A percentile compares a stretch with the other conserved stretches of the same genome.
Conservation (phyloP, 108 stramenopile genomes). For the Discostella pseudostelligera region DNA sequence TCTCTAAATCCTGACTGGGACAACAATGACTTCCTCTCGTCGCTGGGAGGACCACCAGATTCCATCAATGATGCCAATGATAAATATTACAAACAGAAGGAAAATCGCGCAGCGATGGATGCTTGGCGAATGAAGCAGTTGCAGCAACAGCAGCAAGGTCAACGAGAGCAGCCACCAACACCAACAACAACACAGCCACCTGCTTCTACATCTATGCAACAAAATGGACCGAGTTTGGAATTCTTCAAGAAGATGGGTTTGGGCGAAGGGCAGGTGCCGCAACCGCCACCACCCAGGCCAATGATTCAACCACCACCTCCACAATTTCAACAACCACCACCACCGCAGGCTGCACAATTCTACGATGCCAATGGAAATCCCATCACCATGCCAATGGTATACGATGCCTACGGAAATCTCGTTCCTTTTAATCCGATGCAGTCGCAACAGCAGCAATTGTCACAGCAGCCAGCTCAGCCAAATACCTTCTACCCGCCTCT, state of each 20-base stretch:
- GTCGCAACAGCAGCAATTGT: slow-evolving; percentile 34
- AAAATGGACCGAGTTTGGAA: slow-evolving; percentile 14
- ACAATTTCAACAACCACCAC: slow-evolving; percentile 1
- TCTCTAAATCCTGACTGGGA: slow-evolving; percentile 52
- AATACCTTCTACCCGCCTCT: slow-evolving; percentile 23
- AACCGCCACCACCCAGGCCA: background rate
- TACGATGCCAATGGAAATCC: slow-evolving; percentile 42
- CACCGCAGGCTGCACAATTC: slow-evolving; percentile 15
- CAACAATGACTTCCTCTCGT: slow-evolving; percentile 57
- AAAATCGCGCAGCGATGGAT: slow-evolving; percentile 23
- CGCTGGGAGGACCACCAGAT: slow-evolving; percentile 31
- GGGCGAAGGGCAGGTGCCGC: background rate
- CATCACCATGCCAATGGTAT: slow-evolving; percentile 37
- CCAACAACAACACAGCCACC: slow-evolving; percentile 9
- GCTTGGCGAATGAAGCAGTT: slow-evolving; percentile 25
- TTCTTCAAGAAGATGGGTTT: slow-evolving; percentile 26
- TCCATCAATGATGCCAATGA: slow-evolving; percentile 43
- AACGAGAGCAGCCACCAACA: too few relatives aligned
- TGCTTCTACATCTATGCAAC: background rate
- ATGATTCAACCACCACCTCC: background rate
- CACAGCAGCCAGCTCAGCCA: slow-evolving; percentile 13
- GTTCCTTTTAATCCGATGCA: slow-evolving; percentile 25
- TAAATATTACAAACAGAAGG: slow-evolving; percentile 28
- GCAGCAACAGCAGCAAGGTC: slow-evolving; percentile 23
- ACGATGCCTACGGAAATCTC: slow-evolving; percentile 38